Evolutionary conservation across 208 protist species (phyloP), one percentile per base, ranked within the genome.

Genomic region (Leishmania turanica): DNA sequence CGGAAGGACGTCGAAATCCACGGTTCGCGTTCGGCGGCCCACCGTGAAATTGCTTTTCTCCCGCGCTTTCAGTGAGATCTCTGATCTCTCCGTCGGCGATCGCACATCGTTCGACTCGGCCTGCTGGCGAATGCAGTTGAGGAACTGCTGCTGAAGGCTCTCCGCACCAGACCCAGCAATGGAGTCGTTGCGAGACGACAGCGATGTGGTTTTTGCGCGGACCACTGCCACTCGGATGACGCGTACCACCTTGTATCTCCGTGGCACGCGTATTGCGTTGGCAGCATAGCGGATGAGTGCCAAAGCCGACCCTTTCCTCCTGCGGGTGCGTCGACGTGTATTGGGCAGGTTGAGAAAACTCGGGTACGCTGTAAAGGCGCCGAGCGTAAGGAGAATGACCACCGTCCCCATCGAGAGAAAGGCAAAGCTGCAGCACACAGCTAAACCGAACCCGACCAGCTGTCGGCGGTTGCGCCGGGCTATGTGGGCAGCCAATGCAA

Each of bases 401-500:
- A 95, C 79, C 1, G 89, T 87, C 68, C 92, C 91, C 56, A 84
- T 80, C 5, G 92, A 93, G 19, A 96, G 65, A 45, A 93, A 34
- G 69, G 77, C 78, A 45, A 89, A 78, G 21, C 73, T 62, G 27
- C 85, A 31, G 70, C 84, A 77, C 64, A 88, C 40, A 62, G 71
- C 37, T 17, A 86, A 65, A 19, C 82, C 75, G 34, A 58, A 84
- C 19, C 72, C 34, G 45, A 88, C 79, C 37, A 94, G 65, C 34
- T 65, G 76, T 5, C 83, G 87, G 45, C 89, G 85, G 17, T 77
- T 62, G 45, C 84, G 85, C 8, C 86, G 83, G 9, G 91, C 21
- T 7, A 89, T 77, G 74, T 95, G 88, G 42, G 92, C 85, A 45
- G 91, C 74, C 13, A 95, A 88, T 5, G 88, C 91, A 15, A 96